Evolutionary conservation across 2,329 filamentous ascomycete genomes (phyloP).

Genomic region (Grosmannia serpens): DNA sequence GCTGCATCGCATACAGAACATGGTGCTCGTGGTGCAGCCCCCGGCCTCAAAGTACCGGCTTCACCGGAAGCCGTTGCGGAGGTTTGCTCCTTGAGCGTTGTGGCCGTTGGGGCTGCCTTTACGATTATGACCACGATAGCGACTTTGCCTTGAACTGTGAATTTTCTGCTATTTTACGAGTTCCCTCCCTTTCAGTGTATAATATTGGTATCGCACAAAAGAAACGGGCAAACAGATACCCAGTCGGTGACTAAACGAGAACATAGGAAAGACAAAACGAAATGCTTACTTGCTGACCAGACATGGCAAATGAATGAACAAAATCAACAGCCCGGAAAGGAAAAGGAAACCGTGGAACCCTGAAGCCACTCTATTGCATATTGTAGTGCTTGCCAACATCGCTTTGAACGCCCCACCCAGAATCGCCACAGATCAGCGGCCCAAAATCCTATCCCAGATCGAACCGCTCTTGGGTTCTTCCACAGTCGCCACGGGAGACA

Average conservation of each 20-base stretch:
- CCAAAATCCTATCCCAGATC: conserved; percentile 32
- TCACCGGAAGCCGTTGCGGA: not conserved
- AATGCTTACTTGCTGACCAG: not conserved
- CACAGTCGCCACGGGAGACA: conserved; percentile 28
- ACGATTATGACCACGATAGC: not conserved
- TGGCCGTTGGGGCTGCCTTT: not conserved
- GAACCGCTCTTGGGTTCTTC: conserved; percentile 22
- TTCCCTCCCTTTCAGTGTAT: not conserved
- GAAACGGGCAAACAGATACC: not conserved
- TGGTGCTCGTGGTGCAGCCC: not conserved
- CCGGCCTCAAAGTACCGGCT: not conserved
- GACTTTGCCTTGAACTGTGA: not conserved
- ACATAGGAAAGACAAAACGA: not conserved
- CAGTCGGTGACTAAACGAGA: not conserved
- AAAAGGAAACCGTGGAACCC: not conserved
- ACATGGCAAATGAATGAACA: not conserved
- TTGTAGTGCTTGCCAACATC: no score
- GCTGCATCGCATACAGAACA: not conserved
- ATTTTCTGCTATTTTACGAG: not conserved
- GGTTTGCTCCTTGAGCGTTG: not conserved
- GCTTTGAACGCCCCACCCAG: not conserved
- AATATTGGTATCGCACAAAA: not conserved
- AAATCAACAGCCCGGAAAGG: not conserved
- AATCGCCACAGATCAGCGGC: not conserved
- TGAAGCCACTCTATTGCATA: not conserved